Percentiles rank a stretch among this genome's conserved stretches.
These are phyloP conservation scores for Sporothrix phasma DNA, from an alignment of 2,329 filamentous ascomycete species.

Conservation along the genomic window DNA sequence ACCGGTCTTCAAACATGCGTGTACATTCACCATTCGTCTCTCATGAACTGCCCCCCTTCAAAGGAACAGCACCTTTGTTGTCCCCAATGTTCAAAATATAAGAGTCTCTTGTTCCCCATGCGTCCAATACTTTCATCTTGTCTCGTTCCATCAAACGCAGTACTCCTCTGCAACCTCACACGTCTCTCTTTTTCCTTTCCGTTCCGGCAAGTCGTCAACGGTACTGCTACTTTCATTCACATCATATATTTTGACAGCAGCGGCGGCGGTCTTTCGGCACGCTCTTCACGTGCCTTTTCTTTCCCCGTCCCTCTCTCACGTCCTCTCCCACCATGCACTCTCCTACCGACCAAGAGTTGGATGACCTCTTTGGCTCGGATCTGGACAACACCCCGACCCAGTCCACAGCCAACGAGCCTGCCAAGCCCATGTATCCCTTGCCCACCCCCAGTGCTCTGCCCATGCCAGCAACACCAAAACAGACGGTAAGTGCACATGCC, in stretches of 20 bases:
- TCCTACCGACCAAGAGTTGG: neutral
- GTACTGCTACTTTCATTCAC: conserved; percentile 13
- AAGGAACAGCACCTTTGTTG: neutral
- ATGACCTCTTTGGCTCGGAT: conserved; percentile 4
- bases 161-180: neutral
- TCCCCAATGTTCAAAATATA: conserved; percentile 5
- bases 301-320: neutral
- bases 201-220: conserved; percentile 14
- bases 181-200: too few relatives aligned
- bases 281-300: neutral
- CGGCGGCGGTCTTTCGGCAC: neutral
- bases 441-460: neutral
- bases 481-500: neutral
- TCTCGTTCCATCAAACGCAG: neutral
- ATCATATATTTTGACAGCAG: neutral
- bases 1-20: neutral
- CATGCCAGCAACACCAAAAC: neutral
- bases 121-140: neutral
- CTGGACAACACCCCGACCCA: neutral
- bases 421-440: too few relatives aligned
- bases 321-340: neutral
- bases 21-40: neutral
- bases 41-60: neutral
- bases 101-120: neutral
- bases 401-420: neutral